Evolutionary conservation across 2,329 filamentous ascomycete species (phyloP).

Genomic region (Hypomyces rosellus): DNA sequence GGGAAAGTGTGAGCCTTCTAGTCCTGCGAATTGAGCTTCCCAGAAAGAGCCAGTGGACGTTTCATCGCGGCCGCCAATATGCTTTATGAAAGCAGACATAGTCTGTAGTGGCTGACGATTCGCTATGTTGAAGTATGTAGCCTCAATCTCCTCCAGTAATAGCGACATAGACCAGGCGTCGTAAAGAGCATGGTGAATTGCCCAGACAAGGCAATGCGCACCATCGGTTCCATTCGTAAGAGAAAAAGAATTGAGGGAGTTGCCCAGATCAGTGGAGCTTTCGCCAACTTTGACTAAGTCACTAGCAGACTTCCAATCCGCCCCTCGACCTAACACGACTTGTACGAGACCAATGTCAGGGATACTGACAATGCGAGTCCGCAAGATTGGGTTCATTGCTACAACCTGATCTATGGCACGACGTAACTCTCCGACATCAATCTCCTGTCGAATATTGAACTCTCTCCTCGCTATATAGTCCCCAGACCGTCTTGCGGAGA

Average conservation of each 20-base stretch:
- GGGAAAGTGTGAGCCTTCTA: not conserved
- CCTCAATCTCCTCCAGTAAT: conserved; percentile 26
- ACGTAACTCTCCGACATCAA: conserved; percentile 7
- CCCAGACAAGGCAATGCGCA: conserved; percentile 29
- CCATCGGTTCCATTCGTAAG: conserved; percentile 25
- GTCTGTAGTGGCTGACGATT: conserved; percentile 19
- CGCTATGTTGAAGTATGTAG: not conserved
- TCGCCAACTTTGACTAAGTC: conserved; percentile 13
- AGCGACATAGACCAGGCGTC: conserved; percentile 41
- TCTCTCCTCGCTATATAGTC: conserved; percentile 14
- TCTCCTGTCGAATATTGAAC: conserved; percentile 6
- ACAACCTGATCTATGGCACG: not conserved
- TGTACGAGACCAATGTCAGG: conserved; percentile 35
- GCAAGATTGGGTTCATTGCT: conserved; percentile 25
- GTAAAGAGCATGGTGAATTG: conserved; percentile 45
- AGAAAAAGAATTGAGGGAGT: conserved; percentile 34
- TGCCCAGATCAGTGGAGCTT: conserved; percentile 32
- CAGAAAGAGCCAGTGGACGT: not conserved
- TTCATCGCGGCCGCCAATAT: conserved; percentile 21
- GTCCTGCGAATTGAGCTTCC: not conserved
- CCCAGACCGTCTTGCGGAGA: conserved; percentile 17
- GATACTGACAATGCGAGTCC: conserved; percentile 40
- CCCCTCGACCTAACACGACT: conserved; percentile 34
- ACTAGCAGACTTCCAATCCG: conserved; percentile 20
- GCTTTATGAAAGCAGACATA: conserved; percentile 36